These are phyloP conservation scores for Geranium rotundifolium DNA, from an alignment of 345 rosid genomes.

Conservation along the genomic window DNA sequence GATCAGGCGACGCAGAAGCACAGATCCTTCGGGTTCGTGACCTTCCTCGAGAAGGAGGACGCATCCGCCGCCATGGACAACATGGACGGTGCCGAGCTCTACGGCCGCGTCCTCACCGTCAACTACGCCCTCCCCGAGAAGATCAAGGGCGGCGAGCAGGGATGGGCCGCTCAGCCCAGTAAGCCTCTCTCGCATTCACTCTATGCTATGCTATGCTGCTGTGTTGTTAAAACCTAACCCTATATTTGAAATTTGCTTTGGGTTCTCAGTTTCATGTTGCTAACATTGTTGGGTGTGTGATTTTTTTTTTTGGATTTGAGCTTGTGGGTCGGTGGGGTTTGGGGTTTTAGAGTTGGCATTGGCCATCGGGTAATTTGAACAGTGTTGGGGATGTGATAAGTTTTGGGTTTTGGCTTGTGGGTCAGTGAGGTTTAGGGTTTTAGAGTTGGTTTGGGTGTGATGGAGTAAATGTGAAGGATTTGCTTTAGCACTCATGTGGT, in stretches of 20 bases:
- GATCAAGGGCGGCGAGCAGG: conserved; percentile 98
- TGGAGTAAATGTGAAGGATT: too few relatives aligned
- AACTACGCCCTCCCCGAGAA: conserved; percentile 92
- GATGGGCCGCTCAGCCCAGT: conserved; percentile 99
- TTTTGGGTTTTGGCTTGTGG: too few relatives aligned
- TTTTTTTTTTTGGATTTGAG: not conserved
- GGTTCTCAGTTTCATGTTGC: not conserved
- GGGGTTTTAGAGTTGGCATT: not conserved
- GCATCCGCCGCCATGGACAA: conserved; percentile 94
- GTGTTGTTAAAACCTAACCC: not conserved
- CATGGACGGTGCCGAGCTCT: conserved; percentile 96
- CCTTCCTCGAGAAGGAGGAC: conserved; percentile 82
- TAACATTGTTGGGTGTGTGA: not conserved
- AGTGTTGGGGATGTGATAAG: too few relatives aligned
- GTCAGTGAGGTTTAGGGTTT: too few relatives aligned
- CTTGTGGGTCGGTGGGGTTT: not conserved
- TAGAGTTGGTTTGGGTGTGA: too few relatives aligned
- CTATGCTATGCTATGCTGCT: not conserved
- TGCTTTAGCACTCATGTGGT: too few relatives aligned
- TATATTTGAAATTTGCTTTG: not conserved
- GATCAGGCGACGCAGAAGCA: conserved; percentile 99
- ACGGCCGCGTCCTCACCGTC: conserved; percentile 96
- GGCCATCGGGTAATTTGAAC: not conserved
- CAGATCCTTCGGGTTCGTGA: conserved; percentile 94
- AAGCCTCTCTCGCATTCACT: conserved; percentile 14